Percentiles rank a stretch among this genome's conserved stretches.
These are phyloP conservation scores for Mucor lusitanicus DNA, from an alignment of 371 early-diverging fungal species.

Conservation along the genomic window DNA sequence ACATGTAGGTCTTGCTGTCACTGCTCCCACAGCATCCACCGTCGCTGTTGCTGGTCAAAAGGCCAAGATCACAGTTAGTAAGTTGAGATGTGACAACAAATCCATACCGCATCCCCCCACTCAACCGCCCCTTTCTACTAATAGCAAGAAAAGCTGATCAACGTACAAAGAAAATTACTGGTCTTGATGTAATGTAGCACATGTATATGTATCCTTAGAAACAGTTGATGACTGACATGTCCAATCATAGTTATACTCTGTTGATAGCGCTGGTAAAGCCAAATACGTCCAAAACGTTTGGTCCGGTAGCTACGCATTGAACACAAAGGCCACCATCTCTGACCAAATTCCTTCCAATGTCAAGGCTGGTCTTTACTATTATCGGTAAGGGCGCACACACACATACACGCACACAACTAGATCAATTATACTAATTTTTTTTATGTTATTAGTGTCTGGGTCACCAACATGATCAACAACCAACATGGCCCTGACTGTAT, in stretches of 20 bases:
- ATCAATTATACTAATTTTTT: too few relatives aligned
- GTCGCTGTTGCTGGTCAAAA: constrained; percentile 36
- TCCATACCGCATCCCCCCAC: neutral
- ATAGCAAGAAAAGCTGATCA: constrained; percentile 32
- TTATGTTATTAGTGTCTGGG: constrained; percentile 51
- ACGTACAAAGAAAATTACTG: constrained; percentile 41
- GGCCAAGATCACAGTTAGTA: constrained; percentile 36
- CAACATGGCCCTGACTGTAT: constrained; percentile 51
- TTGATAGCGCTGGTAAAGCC: constrained; percentile 31
- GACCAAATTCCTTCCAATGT: constrained; percentile 31
- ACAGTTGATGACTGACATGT: neutral
- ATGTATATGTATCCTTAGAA: neutral
- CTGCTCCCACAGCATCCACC: constrained; percentile 20
- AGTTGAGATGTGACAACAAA: constrained; percentile 5
- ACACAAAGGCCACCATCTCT: constrained; percentile 33
- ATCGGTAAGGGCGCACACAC: constrained; percentile 34
- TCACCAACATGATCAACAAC: constrained; percentile 43
- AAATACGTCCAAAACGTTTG: constrained; percentile 50
- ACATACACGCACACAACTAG: neutral
- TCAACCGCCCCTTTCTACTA: neutral
- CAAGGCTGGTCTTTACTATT: constrained; percentile 50
- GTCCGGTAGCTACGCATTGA: constrained; percentile 37
- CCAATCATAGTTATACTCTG: constrained; percentile 39
- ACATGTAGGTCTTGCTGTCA: constrained; percentile 25
- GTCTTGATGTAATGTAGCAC: constrained; percentile 46